Conservation (phyloP, 139 green algal species). For the Volvox africanus region DNA sequence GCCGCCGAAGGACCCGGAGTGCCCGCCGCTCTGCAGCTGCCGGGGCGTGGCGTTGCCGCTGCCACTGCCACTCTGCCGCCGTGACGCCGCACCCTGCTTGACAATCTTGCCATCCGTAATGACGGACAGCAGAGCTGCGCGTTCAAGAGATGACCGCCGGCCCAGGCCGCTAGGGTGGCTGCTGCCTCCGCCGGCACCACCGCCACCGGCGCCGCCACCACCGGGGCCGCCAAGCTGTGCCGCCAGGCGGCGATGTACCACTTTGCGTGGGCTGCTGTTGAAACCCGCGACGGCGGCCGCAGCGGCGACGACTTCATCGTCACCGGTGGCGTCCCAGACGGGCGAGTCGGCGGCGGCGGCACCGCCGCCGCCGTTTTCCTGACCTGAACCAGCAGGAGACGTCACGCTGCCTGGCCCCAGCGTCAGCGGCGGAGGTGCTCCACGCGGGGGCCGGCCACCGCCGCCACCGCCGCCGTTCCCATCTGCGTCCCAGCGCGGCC, state of each 20-base stretch:
- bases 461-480: not conserved
- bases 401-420: not conserved
- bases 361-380: not conserved
- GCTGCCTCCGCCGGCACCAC: not conserved
- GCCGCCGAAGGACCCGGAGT: not conserved
- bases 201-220: not conserved
- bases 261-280: not conserved
- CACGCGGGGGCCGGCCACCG: not conserved
- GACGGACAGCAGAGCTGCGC: slow-evolving; percentile 3
- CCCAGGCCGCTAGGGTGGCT: not conserved
- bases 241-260: not conserved
- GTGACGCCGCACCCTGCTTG: slow-evolving; percentile 6
- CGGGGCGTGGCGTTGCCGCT: slow-evolving; percentile 32
- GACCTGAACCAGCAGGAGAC: not conserved
- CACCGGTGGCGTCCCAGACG: not conserved
- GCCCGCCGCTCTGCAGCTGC: not conserved
- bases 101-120: slow-evolving; percentile 36
- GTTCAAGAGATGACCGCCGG: slow-evolving; percentile 18
- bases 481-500: not conserved
- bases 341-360: not conserved
- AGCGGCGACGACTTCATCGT: not conserved
- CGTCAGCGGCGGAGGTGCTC: not conserved
- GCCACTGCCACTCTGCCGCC: slow-evolving; percentile 38
- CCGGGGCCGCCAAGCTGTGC: not conserved
- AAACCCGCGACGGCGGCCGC: not conserved